Base-by-base conservation (phyloP, 305 asterid species). In the Rubia occidens region DNA sequence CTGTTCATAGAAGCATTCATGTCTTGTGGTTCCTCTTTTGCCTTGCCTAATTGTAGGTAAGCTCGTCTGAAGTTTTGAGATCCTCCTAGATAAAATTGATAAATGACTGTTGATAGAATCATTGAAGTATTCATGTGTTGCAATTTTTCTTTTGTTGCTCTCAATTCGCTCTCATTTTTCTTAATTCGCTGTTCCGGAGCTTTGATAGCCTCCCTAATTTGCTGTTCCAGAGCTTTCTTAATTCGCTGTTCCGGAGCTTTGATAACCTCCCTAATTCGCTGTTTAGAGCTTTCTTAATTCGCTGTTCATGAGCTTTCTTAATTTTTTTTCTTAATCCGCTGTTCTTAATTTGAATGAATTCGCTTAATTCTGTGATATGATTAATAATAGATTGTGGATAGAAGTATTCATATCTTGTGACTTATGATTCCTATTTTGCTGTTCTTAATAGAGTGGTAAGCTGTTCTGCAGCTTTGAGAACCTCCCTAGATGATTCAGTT, bases 381-480 rank as follows among this genome's bases (percentile, higher is more conserved):
- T 45, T 67, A 56, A 35, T 3, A 35, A 35, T 35, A 35, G 39
- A 35, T 35, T 35, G 39, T 35, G 39, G 39, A 35, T 35, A 35
- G 39, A 35, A 35, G 6, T 35, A 35, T 35, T 35, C 39, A 35
- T 47, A 4, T 13, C 6, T 4, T 47, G 53, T n/a, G 53, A 47
- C 53, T 47, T 47, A 17, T 45, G 14, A 53, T 53, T 53, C 3
- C 21, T 53, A 4, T 53, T n/a, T 53, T 53, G 59, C 24, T 53
- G 11, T 53, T 53, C 59, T 53, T 53, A 53, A 53, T 53, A n/a
- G 59, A n/a, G 10, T 2, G 64, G 11, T 58, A 20, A 45, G 5
- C 21, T 43, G 59, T 59, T 73, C 56, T 60, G 45, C 62, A 66
- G 53, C 54, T 21, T 72, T 0, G 32, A 58, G 54, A 32, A 24